A percentile compares a stretch with the other conserved stretches of the same genome.
Conservation (phyloP, 2,329 filamentous ascomycete genomes). For the Penicillium capsulatum region DNA sequence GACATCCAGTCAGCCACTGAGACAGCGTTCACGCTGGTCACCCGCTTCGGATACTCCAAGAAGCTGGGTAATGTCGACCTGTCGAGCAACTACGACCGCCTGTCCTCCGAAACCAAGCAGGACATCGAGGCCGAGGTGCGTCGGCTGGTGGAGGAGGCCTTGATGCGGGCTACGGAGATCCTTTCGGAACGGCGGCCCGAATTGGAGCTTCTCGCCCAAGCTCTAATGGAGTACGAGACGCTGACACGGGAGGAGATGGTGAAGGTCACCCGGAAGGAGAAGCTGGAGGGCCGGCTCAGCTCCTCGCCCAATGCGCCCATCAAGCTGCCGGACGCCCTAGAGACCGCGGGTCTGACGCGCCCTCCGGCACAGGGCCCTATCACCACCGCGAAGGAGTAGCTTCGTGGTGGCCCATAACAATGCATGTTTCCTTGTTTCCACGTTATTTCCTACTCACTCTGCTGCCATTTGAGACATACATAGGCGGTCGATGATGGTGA, state of each 20-base stretch:
- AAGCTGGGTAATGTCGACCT: conserved; percentile 88
- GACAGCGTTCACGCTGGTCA: conserved; percentile 83
- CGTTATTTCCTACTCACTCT: too few species aligned
- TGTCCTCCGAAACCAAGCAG: conserved; percentile 82
- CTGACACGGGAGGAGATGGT: conserved; percentile 84
- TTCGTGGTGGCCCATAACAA: neutral
- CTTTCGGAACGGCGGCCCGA: conserved; percentile 73
- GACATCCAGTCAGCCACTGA: conserved; percentile 80
- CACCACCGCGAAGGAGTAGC: conserved; percentile 22
- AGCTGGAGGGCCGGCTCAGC: conserved; percentile 66
- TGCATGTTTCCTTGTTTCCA: too few species aligned
- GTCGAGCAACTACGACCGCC: conserved; percentile 68
- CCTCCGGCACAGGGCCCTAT: conserved; percentile 18
- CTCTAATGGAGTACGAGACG: conserved; percentile 91
- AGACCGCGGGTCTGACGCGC: conserved; percentile 29
- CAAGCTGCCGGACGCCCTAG: conserved; percentile 59
- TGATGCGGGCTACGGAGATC: conserved; percentile 66
- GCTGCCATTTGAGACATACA: too few species aligned
- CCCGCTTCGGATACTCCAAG: conserved; percentile 81
- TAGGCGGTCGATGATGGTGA: too few species aligned
- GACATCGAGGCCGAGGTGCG: conserved; percentile 87
- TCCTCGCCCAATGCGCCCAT: conserved; percentile 53
- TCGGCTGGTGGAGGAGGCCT: conserved; percentile 74
- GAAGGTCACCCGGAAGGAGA: conserved; percentile 82
- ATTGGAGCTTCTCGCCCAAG: conserved; percentile 81